Evolutionary conservation across 2,329 filamentous ascomycete genomes (phyloP).

Genomic region (Epichloe gansuensis): DNA sequence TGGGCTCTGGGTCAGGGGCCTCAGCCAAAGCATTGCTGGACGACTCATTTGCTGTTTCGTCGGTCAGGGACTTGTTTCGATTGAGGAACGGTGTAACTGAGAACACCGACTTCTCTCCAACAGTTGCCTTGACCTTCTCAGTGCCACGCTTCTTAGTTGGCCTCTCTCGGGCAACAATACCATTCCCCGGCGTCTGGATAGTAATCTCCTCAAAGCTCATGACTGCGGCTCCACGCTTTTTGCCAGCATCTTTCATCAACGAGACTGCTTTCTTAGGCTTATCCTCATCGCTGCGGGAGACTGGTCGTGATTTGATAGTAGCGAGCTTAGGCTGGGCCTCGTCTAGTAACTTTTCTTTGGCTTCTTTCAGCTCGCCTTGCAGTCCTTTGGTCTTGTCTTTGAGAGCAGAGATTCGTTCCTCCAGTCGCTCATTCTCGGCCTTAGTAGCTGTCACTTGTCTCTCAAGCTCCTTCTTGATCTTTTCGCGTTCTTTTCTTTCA

Average conservation of each 20-base stretch:
- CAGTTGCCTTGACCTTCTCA: slow-evolving; percentile 29
- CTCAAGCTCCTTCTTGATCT: slow-evolving; percentile 32
- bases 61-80: slow-evolving; percentile 46
- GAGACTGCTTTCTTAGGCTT: slow-evolving; percentile 12
- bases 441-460: slow-evolving; percentile 49
- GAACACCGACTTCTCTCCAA: slow-evolving; percentile 83
- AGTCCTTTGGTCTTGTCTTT: slow-evolving; percentile 56
- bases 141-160: slow-evolving; percentile 43
- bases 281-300: slow-evolving; percentile 9
- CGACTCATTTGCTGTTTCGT: slow-evolving; percentile 20
- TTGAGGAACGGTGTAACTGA: slow-evolving; percentile 92
- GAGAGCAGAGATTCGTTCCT: slow-evolving; percentile 58
- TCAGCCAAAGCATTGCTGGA: slow-evolving; percentile 12
- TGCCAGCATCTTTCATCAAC: slow-evolving; percentile 22
- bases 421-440: slow-evolving; percentile 49
- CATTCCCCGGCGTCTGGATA: slow-evolving; percentile 34
- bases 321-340: slow-evolving; percentile 14
- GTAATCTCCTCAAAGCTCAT: slow-evolving; percentile 32
- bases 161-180: slow-evolving; percentile 28
- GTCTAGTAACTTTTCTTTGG: slow-evolving; percentile 32
- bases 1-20: slow-evolving; percentile 20
- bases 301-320: slow-evolving; percentile 4
- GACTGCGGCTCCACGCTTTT: slow-evolving; percentile 36
- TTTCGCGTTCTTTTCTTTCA: slow-evolving; percentile 36
- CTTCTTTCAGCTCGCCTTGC: slow-evolving; percentile 62